Evolutionary conservation across 176 grass and related monocot species (phyloP), one percentile per base, ranked within the genome.

Genomic region (Ensete glaucum): DNA sequence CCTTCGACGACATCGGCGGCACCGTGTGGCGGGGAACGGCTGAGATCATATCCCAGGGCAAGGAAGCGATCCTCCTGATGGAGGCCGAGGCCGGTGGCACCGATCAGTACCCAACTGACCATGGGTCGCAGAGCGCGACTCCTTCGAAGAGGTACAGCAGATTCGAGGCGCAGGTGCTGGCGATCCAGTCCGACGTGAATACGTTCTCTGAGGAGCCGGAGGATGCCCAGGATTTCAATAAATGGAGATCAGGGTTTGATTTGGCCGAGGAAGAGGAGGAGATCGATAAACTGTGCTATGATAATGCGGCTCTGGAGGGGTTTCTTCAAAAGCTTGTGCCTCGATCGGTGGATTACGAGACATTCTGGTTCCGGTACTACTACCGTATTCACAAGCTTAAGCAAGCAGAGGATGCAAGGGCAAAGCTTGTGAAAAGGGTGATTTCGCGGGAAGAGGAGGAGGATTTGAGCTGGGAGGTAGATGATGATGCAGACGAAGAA

Each of bases 321-420:
- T 85, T 96, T 84, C 25, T 68, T 15, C 87, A 89, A 62, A 84
- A 81, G 79, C 79, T 96, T 54, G 85, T 96, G 53, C 89, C 92
- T 13, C 73, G 73, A 26, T 27, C 78, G 1, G 82, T 96, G 63
- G 89, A 89, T 78, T 52, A 78, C 50, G 85, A 89, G 23, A 76
- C 86, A 27, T 96, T 96, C 54, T 96, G 92, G 92, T 72, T 72
- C 52, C 82, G 89, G 16, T 96, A 96, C 74, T 92, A 89, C 16
- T 92, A 96, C 78, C 84, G 89, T 24, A 78, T 86, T 52, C 83
- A 86, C 64, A 96, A 82, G 78, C 78, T 88, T 1, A 88, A 96
- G 77, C 92, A 89, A 67, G 84, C 88, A 59, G 89, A 96, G 76
- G 89, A 92, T 16, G 85, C 92, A 6, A 83, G 92, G 76, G 80